phyloP scores from a whole-genome alignment of 768 basidiomycete species.

The Cantharellus anzutake region DNA sequence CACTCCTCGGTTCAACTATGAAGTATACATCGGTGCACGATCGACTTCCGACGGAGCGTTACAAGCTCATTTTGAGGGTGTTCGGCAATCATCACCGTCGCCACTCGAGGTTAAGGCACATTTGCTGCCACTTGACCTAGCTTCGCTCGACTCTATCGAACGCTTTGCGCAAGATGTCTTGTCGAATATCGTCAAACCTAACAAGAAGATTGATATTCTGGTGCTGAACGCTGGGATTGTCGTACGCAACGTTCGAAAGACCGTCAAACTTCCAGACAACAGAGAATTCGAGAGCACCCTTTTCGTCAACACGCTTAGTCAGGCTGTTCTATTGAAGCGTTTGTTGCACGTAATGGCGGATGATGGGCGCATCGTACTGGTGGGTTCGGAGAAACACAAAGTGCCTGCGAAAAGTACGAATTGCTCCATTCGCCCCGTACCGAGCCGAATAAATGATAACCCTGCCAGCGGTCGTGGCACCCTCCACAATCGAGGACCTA shows the following conservation, averaged over 20 bases:
- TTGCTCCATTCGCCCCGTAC: background rate
- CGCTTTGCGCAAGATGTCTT: conserved; percentile 3
- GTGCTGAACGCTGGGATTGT: conserved; percentile 8
- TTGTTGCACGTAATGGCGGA: conserved; percentile 4
- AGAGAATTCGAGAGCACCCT: conserved; percentile 9
- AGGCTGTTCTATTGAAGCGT: conserved; percentile 7
- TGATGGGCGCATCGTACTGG: conserved; percentile 4
- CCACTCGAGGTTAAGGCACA: background rate
- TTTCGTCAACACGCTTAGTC: conserved; percentile 9
- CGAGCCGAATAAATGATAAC: background rate
- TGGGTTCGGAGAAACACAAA: conserved; percentile 5
- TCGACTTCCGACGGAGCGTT: background rate
- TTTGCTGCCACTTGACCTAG: conserved; percentile 4
- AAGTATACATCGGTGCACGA: background rate
- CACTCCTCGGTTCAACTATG: background rate
- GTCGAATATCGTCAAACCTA: conserved; percentile 1
- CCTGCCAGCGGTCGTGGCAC: background rate
- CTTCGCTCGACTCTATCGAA: conserved; percentile 2
- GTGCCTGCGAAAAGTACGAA: conserved; percentile 6
- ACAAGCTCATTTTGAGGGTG: background rate
- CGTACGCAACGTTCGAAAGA: background rate
- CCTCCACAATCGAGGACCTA: background rate
- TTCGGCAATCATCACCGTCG: background rate
- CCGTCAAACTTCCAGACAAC: background rate
- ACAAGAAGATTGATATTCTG: conserved; percentile 1